Base-by-base conservation (phyloP, 2,329 filamentous ascomycete species). In the Myrmaecium sp. region DNA sequence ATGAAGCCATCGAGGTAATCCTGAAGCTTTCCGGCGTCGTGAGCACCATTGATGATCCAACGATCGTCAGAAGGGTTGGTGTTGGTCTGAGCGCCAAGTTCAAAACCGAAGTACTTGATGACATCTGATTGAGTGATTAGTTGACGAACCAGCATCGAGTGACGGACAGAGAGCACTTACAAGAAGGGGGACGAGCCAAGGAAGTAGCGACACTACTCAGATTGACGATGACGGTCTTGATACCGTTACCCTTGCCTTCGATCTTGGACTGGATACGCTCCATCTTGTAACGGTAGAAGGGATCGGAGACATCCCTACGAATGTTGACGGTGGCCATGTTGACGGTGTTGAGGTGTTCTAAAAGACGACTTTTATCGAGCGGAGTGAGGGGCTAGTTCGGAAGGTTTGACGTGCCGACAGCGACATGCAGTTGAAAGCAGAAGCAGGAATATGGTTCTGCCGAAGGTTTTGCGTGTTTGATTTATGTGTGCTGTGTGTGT, bases 231-330 rank as follows among this genome's bases (percentile, higher is more conserved):
- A 98, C 89, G 45, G 57, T 98, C 68, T 98, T 98, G 73, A 98
- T 98, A 52, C 89, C 89, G 64, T 98, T 98, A 42, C 89, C 89
- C 62, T 98, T 98, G 61, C 89, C 89, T 64, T 98, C 89, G 46
- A 98, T 91, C 69, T 98, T 98, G 57, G 89, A 93, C 67, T 92
- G 82, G 53, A 98, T 66, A 46, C 74, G 77, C 65, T 95, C 89
- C 89, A 98, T 98, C 74, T 98, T 98, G 75, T 98, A 98, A 58
- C 89, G 89, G 66, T 98, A 98, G 74, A 94, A 98, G 62, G 78
- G 78, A 64, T 98, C 89, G 66, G 76, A 77, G 64, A 93, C 77
- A 78, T 95, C 86, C 51, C 45, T 82, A 60, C 84, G 84, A 61
- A 95, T 84, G 63, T 98, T 98, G 72, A 98, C 68, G 64, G 81